Conservation (phyloP, 768 basidiomycete genomes). For the Tricholoma furcatifolium region DNA sequence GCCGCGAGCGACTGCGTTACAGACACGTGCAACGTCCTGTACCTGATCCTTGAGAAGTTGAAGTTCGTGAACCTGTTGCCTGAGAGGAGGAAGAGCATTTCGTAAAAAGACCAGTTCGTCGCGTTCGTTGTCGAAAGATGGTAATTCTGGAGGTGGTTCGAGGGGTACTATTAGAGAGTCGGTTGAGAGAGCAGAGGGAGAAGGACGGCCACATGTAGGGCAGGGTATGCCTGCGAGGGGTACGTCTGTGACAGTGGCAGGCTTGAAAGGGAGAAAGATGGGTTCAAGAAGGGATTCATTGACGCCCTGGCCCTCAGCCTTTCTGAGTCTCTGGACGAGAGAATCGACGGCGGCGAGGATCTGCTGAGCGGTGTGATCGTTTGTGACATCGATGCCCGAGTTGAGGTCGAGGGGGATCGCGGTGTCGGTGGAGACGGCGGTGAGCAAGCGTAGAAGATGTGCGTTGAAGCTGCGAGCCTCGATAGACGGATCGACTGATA, state of each 20-base stretch:
- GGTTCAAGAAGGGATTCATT: not conserved
- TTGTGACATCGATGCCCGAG: constrained; percentile 1
- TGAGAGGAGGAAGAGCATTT: not conserved
- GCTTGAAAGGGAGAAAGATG: not conserved
- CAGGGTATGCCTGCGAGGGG: constrained; percentile 10
- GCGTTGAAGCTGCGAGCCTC: constrained; percentile 1
- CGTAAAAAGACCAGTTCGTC: constrained; percentile 12
- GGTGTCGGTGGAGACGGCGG: constrained; percentile 1
- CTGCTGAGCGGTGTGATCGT: not conserved
- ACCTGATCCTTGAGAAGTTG: constrained; percentile 82
- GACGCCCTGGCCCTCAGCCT: not conserved
- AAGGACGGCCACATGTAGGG: constrained; percentile 10
- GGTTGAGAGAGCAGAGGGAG: not conserved
- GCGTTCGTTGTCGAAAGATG: constrained; percentile 3
- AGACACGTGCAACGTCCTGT: constrained; percentile 77
- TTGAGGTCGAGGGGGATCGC: constrained; percentile 1
- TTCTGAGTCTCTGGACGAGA: constrained; percentile 5
- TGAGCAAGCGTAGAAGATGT: constrained; percentile 6
- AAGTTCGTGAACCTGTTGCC: constrained; percentile 55
- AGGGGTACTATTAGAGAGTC: not conserved
- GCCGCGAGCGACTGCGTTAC: constrained; percentile 76
- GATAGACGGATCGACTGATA: not conserved
- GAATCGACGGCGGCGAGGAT: not conserved
- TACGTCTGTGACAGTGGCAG: not conserved
- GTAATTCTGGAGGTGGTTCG: not conserved